Percentiles rank a stretch among this genome's conserved stretches.
These are phyloP conservation scores for Gaultheria prostrata DNA, from an alignment of 148 eudicot species.

Conservation along the genomic window DNA sequence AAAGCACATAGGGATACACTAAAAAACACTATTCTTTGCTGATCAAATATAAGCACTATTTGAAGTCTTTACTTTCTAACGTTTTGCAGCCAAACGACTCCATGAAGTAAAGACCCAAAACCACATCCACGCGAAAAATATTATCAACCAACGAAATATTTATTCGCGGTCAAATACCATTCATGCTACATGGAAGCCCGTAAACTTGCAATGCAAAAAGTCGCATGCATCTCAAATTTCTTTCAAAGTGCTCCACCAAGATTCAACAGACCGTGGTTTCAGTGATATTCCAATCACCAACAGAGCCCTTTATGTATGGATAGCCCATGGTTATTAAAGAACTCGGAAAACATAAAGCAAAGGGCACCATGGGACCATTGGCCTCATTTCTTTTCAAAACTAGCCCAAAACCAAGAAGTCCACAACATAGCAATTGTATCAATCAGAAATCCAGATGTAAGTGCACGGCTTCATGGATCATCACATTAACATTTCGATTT, in stretches of 20 bases:
- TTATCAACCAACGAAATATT: background rate
- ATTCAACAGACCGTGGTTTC: background rate
- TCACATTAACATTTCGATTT: background rate
- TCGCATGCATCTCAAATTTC: background rate
- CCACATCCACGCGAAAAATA: background rate
- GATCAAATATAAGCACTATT: background rate
- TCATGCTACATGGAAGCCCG: background rate
- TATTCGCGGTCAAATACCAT: background rate
- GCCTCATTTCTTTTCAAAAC: background rate
- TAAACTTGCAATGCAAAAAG: background rate
- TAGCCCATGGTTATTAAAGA: background rate
- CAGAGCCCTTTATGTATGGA: background rate
- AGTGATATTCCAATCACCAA: background rate
- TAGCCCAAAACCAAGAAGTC: background rate
- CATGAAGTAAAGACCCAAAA: background rate
- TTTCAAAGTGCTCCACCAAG: constrained; percentile 4
- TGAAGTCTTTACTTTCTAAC: background rate
- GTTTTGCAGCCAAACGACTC: background rate
- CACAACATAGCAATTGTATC: background rate
- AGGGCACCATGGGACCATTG: background rate
- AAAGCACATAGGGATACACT: background rate
- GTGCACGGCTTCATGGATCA: background rate
- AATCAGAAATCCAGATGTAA: background rate
- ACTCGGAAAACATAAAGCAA: background rate
- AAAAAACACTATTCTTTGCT: background rate